Base-by-base conservation (phyloP, 1,284 basidiomycete genomes). In the Trametes versicolor region DNA sequence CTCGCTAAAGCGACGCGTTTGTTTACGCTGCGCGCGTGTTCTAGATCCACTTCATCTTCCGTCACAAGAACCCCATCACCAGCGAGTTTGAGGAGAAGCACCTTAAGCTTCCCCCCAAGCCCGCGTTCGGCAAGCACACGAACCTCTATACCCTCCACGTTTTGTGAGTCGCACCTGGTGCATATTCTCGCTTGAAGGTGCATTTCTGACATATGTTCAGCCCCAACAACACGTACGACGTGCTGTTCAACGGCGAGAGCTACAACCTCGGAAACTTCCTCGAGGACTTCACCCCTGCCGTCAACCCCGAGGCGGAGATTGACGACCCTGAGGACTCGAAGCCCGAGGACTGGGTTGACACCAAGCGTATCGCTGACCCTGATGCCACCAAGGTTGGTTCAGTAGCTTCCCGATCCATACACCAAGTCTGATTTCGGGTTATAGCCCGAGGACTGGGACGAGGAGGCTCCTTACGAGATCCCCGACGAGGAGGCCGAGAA, bases 31-130 rank as follows among this genome's bases (percentile, higher is more conserved):
- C 21, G 19, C 25, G 39, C 49, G 29, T 51, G 53, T 62, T 48
- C 1, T 73, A 94, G 93, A 84, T 97, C 62, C 96, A 98, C 85
- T 98, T 98, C 80, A 98, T 98, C 82, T 97, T 98, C 93, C 93
- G 96, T 74, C 92, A 98, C 87, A 91, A 92, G 83, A 97, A 90
- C 85, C 96, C 96, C 48, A 83, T 92, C 70, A 94, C 92, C 53
- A 94, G 94, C 73, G 94, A 96, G 77, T 90, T 87, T 72, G 97
- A 99, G 82, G 98, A 99, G 89, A 99, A 99, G 83, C 98, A 99
- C 81, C 89, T 99, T 68, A 89, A 84, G 68, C 77, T 86, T 66
- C 86, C 96, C 67, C 96, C 96, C 65, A 87, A 87, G 70, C 97
- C 97, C 66, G 84, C 88, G 70, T 94, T 97, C 75, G 91, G 91